Conservation (phyloP, 2,329 filamentous ascomycete species). For the Lomentospora prolificans region DNA sequence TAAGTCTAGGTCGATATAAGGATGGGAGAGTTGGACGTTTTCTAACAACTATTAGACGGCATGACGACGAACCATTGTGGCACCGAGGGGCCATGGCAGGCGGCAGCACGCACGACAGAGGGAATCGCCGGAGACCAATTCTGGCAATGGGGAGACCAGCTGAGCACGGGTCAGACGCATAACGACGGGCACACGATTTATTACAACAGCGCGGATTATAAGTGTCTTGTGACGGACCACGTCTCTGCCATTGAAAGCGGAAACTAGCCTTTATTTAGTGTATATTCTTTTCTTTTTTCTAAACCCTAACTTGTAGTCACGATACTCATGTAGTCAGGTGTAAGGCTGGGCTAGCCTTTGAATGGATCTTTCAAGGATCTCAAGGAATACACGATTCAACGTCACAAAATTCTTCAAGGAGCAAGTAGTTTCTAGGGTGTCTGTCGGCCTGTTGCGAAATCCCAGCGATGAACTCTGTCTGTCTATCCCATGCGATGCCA, state of each 20-base stretch:
- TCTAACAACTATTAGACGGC: slow-evolving; percentile 14
- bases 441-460: no score
- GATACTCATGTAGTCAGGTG: no score
- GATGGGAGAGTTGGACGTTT: neutral
- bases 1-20: slow-evolving; percentile 13
- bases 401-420: no score
- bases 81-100: slow-evolving; percentile 40
- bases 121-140: slow-evolving; percentile 27
- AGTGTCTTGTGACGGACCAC: slow-evolving; percentile 34
- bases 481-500: no score
- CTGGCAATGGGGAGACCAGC: slow-evolving; percentile 30
- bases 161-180: slow-evolving; percentile 29
- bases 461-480: no score
- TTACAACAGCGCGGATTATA: slow-evolving; percentile 28
- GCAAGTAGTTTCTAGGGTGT: no score
- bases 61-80: slow-evolving; percentile 17
- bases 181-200: slow-evolving; percentile 37
- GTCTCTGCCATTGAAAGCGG: slow-evolving; percentile 15
- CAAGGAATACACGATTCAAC: no score
- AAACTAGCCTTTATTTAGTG: neutral
- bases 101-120: slow-evolving; percentile 18
- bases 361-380: no score
- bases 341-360: no score
- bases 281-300: neutral
- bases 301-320: no score